Base-by-base conservation (phyloP, 306 rosid genomes). In the Sesbania bispinosa region DNA sequence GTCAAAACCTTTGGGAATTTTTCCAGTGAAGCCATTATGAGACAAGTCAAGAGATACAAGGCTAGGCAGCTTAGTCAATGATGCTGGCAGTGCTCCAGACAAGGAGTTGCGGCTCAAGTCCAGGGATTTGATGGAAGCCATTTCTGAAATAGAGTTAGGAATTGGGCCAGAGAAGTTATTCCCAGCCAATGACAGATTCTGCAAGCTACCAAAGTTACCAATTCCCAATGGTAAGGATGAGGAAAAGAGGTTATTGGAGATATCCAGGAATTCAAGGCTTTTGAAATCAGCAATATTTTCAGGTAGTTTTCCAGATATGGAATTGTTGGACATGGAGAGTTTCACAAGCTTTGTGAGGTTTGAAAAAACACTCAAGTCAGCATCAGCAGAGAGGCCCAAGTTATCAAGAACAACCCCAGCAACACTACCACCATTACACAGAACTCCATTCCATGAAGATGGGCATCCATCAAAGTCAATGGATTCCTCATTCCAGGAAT, bases 381-480 rank as follows among this genome's bases (percentile, higher is more conserved):
- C 77, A 23, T 86, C 96, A 8, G 96, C 97, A 0, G 99, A 95
- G 67, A 95, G 88, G 38, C 96, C 90, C 60, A 83, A 74, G 76
- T 84, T 84, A 67, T 95, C 93, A 71, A 95, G 95, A 13, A 89
- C 90, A 77, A 95, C 99, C 9, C 96, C 99, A 26, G 97, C 97
- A 76, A 95, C 97, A 73, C 82, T 95, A 65, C 93, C 97, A 36
- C 92, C 95, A 53, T 89, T 95, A 64, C 99, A 95, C 20, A 88
- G 77, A 72, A 95, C 80, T 14, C 99, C 99, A 78, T 91, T 88
- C 99, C 99, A 95, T 19, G 97, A 92, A 86, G 96, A 79, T 30
- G 99, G 99, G 58, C 99, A 95, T 60, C 99, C 99, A 86, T 95
- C 50, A 38, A 91, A 95, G 82, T 95, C 99, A 61, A 95, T 91